Evolutionary conservation across 768 basidiomycete genomes (phyloP).

Genomic region (Paxillus rubicundulus): DNA sequence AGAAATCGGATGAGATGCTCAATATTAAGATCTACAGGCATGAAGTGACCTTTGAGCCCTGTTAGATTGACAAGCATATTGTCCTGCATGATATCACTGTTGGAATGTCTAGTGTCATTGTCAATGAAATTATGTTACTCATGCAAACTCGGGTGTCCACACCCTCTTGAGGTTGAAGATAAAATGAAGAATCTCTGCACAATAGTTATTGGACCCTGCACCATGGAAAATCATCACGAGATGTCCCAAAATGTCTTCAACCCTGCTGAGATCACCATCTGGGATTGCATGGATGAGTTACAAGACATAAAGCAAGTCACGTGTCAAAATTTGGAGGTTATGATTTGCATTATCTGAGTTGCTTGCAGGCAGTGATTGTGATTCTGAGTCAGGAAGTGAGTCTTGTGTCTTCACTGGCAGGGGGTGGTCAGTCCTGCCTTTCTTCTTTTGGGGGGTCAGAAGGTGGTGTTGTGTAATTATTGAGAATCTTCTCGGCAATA

Average conservation of each 20-base stretch:
- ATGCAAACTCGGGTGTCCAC: too few relatives aligned
- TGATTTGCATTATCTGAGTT: slow-evolving; percentile 15
- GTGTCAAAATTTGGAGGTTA: slow-evolving; percentile 27
- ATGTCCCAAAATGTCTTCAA: slow-evolving; percentile 27
- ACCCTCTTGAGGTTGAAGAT: too few relatives aligned
- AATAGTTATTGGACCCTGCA: slow-evolving; percentile 21
- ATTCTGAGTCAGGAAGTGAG: too few relatives aligned
- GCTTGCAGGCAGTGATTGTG: too few relatives aligned
- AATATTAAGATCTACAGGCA: slow-evolving; percentile 38
- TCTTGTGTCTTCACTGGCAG: too few relatives aligned
- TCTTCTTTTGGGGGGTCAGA: too few relatives aligned
- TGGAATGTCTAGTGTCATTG: too few relatives aligned
- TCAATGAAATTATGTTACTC: too few relatives aligned
- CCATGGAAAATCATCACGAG: slow-evolving; percentile 18
- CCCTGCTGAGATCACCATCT: slow-evolving; percentile 31
- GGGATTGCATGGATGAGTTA: slow-evolving; percentile 29
- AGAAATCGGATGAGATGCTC: slow-evolving; percentile 37
- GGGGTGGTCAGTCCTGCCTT: too few relatives aligned
- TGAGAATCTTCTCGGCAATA: slow-evolving; percentile 11
- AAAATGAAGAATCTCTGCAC: slow-evolving; percentile 9
- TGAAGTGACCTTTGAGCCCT: slow-evolving; percentile 33
- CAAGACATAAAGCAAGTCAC: slow-evolving; percentile 30
- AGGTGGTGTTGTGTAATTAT: neutral
- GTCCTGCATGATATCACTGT: slow-evolving; percentile 37
- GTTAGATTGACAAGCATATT: slow-evolving; percentile 34